Base-by-base conservation (phyloP, 441 rosid species). In the Bocquillonia castaneifolia region DNA sequence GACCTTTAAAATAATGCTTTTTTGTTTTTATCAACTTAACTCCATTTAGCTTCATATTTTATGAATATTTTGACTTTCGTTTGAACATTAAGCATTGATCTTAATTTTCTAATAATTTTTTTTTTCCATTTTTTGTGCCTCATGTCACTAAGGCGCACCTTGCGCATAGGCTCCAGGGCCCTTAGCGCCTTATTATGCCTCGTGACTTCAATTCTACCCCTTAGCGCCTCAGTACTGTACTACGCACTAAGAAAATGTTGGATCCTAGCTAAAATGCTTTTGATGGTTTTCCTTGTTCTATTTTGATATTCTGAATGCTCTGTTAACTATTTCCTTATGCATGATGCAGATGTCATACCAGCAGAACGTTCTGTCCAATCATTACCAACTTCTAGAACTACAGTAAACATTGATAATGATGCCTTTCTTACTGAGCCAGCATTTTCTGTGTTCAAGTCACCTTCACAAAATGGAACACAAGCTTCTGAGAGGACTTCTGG, bases 371-470 rank as follows among this genome's bases (percentile, higher is more conserved):
- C 69, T 56, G 78, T 56, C 61, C 79, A 28, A 25, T 48, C 65
- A 23, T 48, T 47, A 26, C 67, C 61, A 59, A 70, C 64, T 56
- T 70, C 76, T 81, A 70, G 74, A 76, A 61, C 22, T 71, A 82
- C 66, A 76, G 76, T 61, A 67, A 74, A 70, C 65, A 77, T 67
- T 47, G 80, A 80, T 64, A 80, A 73, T 48, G 84, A 82, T 54
- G 37, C 50, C 9, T 64, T 59, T 74, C 75, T 69, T 68, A 77
- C 69, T 0, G 89, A 87, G 59, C 80, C 79, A 51, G 74, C 79
- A 61, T 76, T 85, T 78, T 76, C 84, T 58, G 84, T 84, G 64
- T 81, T 74, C 66, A 87, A 87, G 65, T 85, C 84, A 31, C 96
- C 93, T 70, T 44, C 60, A 61, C 67, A 71, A 77, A 72, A 82